These are phyloP conservation scores for Ensete glaucum DNA, from an alignment of 176 grass and related monocot species.

Conservation along the genomic window DNA sequence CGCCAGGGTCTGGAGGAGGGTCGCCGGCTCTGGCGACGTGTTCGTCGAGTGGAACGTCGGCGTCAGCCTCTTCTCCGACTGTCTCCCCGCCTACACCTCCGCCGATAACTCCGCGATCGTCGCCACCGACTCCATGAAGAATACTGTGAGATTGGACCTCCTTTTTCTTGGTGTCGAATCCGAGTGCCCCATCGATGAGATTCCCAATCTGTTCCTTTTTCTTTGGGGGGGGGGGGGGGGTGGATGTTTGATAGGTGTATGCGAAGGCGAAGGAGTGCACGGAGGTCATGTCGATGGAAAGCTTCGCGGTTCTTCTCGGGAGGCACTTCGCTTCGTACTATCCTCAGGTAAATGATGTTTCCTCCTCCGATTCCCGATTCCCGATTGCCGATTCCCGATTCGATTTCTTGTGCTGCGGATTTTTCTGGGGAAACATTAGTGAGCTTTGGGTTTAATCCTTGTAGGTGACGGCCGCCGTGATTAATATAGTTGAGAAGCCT, in stretches of 20 bases:
- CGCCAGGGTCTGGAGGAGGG: constrained; percentile 56
- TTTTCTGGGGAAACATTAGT: background rate
- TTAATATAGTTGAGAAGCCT: constrained; percentile 69
- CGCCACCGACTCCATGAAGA: constrained; percentile 97
- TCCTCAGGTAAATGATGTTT: constrained; percentile 39
- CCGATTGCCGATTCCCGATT: background rate
- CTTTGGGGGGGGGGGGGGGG: background rate
- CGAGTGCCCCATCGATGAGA: background rate
- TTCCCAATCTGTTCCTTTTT: constrained; percentile 1
- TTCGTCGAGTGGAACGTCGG: constrained; percentile 81
- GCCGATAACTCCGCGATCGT: constrained; percentile 80
- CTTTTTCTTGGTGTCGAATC: background rate
- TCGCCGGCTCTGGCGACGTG: constrained; percentile 31
- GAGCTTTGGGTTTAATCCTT: background rate
- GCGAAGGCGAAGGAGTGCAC: constrained; percentile 88
- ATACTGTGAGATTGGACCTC: constrained; percentile 35
- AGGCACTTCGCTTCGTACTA: constrained; percentile 68
- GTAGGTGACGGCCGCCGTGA: constrained; percentile 60
- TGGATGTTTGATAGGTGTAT: constrained; percentile 49
- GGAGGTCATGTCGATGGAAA: constrained; percentile 62
- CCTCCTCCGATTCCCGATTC: background rate
- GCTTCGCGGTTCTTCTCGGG: constrained; percentile 62
- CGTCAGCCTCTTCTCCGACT: constrained; percentile 73
- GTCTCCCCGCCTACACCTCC: constrained; percentile 77
- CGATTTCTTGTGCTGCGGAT: background rate